Evolutionary conservation across 108 stramenopile species (phyloP).

Genomic region (Skeletonema tropicum): DNA sequence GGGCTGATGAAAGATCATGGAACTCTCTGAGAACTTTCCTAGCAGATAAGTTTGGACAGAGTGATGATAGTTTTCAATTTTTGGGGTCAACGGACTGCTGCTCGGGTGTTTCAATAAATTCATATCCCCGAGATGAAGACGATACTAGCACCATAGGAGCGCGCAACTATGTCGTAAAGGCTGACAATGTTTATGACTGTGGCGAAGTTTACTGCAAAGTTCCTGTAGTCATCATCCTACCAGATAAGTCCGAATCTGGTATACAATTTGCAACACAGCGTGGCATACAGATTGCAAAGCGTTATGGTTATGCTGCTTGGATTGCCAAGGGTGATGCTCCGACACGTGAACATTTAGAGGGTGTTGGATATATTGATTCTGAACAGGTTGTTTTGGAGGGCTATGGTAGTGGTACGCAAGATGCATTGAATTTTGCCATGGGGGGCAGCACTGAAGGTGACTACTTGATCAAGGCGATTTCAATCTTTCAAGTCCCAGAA

Average conservation of each 20-base stretch:
- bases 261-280: slow-evolving; percentile 55
- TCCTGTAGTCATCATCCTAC: slow-evolving; percentile 50
- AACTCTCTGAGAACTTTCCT: slow-evolving; percentile 34
- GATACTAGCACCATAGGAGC: too few species aligned
- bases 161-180: too few species aligned
- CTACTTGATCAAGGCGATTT: slow-evolving; percentile 40
- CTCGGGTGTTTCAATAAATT: too few species aligned
- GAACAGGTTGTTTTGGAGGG: slow-evolving; percentile 42
- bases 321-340: slow-evolving; percentile 52
- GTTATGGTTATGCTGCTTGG: slow-evolving; percentile 40
- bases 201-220: not conserved
- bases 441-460: not conserved
- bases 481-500: slow-evolving; percentile 33
- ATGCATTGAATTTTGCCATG: slow-evolving; percentile 43
- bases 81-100: too few species aligned
- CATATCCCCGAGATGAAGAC: too few species aligned
- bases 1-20: slow-evolving; percentile 56
- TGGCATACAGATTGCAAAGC: slow-evolving; percentile 31
- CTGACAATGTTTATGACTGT: not conserved
- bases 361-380: slow-evolving; percentile 27
- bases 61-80: not conserved
- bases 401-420: slow-evolving; percentile 42
- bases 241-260: slow-evolving; percentile 42
- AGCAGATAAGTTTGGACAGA: slow-evolving; percentile 31
- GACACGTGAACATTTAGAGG: slow-evolving; percentile 19